Conservation (phyloP, 2,329 filamentous ascomycete species). For the Xylariaceae sp. region DNA sequence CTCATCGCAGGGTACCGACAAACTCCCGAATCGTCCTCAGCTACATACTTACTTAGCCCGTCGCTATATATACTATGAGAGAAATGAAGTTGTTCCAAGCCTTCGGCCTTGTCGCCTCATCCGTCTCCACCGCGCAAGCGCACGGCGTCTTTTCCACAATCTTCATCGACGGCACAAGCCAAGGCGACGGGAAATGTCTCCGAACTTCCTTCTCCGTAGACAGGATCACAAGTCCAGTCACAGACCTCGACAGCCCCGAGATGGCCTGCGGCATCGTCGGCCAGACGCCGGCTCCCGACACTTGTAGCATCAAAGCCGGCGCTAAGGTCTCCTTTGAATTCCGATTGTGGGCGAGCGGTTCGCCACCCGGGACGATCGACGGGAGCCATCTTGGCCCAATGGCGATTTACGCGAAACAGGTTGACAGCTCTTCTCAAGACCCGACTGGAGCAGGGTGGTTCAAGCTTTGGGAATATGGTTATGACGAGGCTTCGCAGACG, state of each 20-base stretch:
- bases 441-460: constrained; percentile 24
- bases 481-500: constrained; percentile 33
- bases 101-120: constrained; percentile 1
- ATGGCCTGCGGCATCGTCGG: constrained; percentile 25
- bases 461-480: constrained; percentile 31
- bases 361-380: constrained; percentile 21
- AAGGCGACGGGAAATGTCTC: constrained; percentile 22
- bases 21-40: no score
- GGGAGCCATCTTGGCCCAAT: constrained; percentile 17
- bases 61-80: background rate
- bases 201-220: constrained; percentile 16
- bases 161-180: constrained; percentile 19
- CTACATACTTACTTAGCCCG: no score
- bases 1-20: no score
- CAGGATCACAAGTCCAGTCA: constrained; percentile 22
- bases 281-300: constrained; percentile 9
- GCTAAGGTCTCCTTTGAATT: constrained; percentile 27
- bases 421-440: background rate
- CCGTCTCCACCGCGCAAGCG: background rate
- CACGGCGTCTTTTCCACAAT: constrained; percentile 25
- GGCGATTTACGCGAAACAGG: constrained; percentile 26
- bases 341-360: constrained; percentile 16
- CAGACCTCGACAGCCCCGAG: constrained; percentile 14
- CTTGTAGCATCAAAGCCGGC: constrained; percentile 8
- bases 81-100: constrained; percentile 11